Base-by-base conservation (phyloP, 169 alveolate species). In the Plasmodium vinckei region DNA sequence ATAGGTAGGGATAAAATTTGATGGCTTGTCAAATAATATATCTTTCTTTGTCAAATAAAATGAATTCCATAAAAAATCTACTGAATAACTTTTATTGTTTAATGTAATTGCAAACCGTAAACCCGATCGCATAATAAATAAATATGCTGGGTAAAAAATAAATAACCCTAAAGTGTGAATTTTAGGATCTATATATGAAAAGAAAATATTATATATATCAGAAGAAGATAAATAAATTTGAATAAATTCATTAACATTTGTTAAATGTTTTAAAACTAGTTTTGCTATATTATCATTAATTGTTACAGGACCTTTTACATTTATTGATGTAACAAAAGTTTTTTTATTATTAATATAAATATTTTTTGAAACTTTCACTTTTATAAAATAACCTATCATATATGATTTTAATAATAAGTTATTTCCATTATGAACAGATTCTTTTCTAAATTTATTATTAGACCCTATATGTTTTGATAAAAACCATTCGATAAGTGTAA, bases 341-440 rank as follows among this genome's bases (percentile, higher is more conserved):
- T 94, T 79, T 56, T 87, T 93, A 25, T 67, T 73, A 60, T 77
- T 65, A 19, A 75, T 61, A 67, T 61, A 87, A 27, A 91, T 68
- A 46, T 93, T 94, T 87, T 91, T 93, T 56, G 87, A 93, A 42
- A 93, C 94, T 19, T 88, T 89, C 25, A 88, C 87, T 88, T 87
- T 60, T 25, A 93, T 86, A 63, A 70, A 93, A 60, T 72, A 89
- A 25, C 95, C 95, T 93, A 93, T 93, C 95, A 82, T 93, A 54
- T 21, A 87, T n/a, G 93, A 93, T 59, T 64, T 68, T n/a, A 93
- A 88, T 77, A 88, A 91, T 46, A 93, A 84, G 25, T 73, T 88
- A 68, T 88, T 94, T 42, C 89, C 89, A 57, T 61, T 53, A 53
- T 87, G 82, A 44, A 90, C 73, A 1, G 94, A 44, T 13, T 54